Conservation (phyloP, 805 yeast species). For the Metschnikowia chrysomelidarum region DNA sequence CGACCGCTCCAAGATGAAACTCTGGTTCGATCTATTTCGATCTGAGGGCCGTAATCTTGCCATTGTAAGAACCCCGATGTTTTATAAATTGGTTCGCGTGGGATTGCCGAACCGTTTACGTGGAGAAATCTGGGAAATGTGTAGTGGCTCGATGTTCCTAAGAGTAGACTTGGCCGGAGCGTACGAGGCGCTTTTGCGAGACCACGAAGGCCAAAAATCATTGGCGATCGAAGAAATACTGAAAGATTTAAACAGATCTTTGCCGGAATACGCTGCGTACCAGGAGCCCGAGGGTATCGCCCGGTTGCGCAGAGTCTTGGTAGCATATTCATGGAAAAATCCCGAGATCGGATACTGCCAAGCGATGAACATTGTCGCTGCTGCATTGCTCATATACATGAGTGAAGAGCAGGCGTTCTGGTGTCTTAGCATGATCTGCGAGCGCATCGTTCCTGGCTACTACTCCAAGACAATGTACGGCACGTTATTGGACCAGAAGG, state of each 20-base stretch:
- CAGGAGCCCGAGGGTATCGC: slow-evolving; percentile 83
- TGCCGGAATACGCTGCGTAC: slow-evolving; percentile 95
- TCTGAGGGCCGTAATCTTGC: slow-evolving; percentile 84
- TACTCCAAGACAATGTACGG: slow-evolving; percentile 98
- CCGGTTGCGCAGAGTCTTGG: slow-evolving; percentile 79
- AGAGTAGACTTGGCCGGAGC: slow-evolving; percentile 61
- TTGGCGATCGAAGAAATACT: slow-evolving; percentile 95
- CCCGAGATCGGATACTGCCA: slow-evolving; percentile 98
- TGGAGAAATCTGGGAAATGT: slow-evolving; percentile 95
- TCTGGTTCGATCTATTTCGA: slow-evolving; percentile 91
- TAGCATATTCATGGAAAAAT: slow-evolving; percentile 95
- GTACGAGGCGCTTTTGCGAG: slow-evolving; percentile 57
- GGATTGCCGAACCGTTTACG: slow-evolving; percentile 93
- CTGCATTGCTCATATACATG: slow-evolving; percentile 76
- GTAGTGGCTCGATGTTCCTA: slow-evolving; percentile 79
- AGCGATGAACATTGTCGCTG: slow-evolving; percentile 94
- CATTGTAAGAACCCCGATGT: slow-evolving; percentile 68
- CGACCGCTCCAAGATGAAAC: slow-evolving; percentile 81
- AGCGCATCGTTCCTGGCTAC: slow-evolving; percentile 87
- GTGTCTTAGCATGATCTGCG: slow-evolving; percentile 81
- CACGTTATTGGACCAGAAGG: slow-evolving; percentile 88
- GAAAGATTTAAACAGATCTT: slow-evolving; percentile 88
- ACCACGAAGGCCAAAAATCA: slow-evolving; percentile 62
- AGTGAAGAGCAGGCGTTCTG: slow-evolving; percentile 98
- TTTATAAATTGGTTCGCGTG: slow-evolving; percentile 79